A percentile compares a stretch with the other conserved stretches of the same genome.
Evolutionary conservation across 352 stramenopile genomes (phyloP).

Genomic region (Thalassiosira mediterranea): DNA sequence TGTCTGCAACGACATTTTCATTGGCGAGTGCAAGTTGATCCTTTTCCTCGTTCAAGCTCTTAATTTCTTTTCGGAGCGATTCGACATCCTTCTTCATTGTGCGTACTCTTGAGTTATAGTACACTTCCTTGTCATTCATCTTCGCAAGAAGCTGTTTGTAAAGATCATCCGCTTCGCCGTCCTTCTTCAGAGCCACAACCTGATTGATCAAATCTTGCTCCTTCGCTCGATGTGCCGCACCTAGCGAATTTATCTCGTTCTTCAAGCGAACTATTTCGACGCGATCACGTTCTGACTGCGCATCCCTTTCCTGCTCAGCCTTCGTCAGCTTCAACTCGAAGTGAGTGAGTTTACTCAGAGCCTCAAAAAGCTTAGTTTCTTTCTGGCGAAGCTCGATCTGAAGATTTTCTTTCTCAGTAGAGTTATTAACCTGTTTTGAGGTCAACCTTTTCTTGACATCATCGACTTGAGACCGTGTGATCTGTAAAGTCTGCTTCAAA

Average conservation of each 20-base stretch:
- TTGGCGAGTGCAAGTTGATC: slow-evolving; percentile 19
- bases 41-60: slow-evolving; percentile 31
- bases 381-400: slow-evolving; percentile 20
- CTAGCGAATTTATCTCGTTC: slow-evolving; percentile 21
- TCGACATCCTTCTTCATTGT: slow-evolving; percentile 24
- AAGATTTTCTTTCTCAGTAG: slow-evolving; percentile 24
- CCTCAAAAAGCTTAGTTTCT: slow-evolving; percentile 29
- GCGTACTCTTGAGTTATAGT: slow-evolving; percentile 29
- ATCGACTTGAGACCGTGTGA: slow-evolving; percentile 24
- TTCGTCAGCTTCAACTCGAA: slow-evolving; percentile 41
- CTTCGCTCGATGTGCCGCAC: slow-evolving; percentile 18
- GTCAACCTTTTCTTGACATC: slow-evolving; percentile 5
- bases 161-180: slow-evolving; percentile 22
- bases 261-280: slow-evolving; percentile 31
- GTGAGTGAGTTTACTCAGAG: slow-evolving; percentile 27
- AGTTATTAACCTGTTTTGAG: slow-evolving; percentile 8
- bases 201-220: slow-evolving; percentile 43
- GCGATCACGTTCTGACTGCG: slow-evolving; percentile 14
- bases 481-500: slow-evolving; percentile 30
- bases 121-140: slow-evolving; percentile 46
- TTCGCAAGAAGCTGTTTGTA: slow-evolving; percentile 43
- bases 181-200: slow-evolving; percentile 32
- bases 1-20: slow-evolving; percentile 10
- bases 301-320: slow-evolving; percentile 32
- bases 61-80: slow-evolving; percentile 23